Base-by-base conservation (phyloP, 2,329 filamentous ascomycete genomes). In the Phaeoacremonium minimum region DNA sequence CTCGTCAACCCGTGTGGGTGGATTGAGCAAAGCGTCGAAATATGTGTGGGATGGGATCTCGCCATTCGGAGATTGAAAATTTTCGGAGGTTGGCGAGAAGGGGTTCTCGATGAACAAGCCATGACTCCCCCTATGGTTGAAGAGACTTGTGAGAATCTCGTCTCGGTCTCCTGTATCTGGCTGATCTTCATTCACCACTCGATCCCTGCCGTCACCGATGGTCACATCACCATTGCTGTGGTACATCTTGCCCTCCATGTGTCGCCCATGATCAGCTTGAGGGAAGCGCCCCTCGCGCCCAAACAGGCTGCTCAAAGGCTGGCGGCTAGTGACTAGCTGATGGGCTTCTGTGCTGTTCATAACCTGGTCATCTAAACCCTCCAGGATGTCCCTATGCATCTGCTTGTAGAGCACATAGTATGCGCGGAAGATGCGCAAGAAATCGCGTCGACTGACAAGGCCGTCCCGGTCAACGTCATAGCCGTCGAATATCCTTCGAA, bases 391-490 rank as follows among this genome's bases (percentile, higher is more conserved):
- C 41, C 80, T 79, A 42, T 93, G 89, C 61, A 95, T 82, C 55
- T 95, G 86, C 53, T 90, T 88, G 55, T 89, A 93, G 7, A 96
- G 76, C 3, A 87, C 82, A 58, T 95, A 97, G 58, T 94, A 95
- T 0, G 91, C 91, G 30, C 87, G 76, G 60, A 97, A 95, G 63
- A 98, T 85, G 38, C 90, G 81, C 19, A 97, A 63, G 50, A 96
- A 94, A 57, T 98, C 91, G 48, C 83, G 83, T 13, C 93, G 77
- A 49, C 83, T 82, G 29, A 97, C 83, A 47, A 77, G 94, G 9
- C 90, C 90, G 60, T 97, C 90, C 2, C 77, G 76, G 50, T 97
- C 87, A 34, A 95, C 78, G 52, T 98, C 93, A 52, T 95, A 97
- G 11, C 88, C 90, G 38, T 87, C 77, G 53, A 97, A 94, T 3